These are phyloP conservation scores for Fusarium longipes DNA, from an alignment of 2,329 filamentous ascomycete genomes.

Conservation along the genomic window DNA sequence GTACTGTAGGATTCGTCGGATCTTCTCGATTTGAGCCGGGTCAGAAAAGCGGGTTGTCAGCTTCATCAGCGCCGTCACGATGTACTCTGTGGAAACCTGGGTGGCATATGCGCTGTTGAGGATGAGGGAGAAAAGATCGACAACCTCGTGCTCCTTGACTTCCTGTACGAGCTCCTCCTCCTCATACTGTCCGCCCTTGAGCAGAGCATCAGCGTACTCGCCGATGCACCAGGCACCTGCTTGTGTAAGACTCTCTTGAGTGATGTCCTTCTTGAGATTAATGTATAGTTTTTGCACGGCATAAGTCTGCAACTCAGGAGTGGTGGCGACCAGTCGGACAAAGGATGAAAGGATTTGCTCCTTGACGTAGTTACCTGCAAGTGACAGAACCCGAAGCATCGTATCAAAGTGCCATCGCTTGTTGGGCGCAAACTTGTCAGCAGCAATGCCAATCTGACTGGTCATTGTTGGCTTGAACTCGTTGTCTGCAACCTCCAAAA, in stretches of 20 bases:
- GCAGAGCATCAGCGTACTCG: constrained; percentile 92
- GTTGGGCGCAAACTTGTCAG: constrained; percentile 94
- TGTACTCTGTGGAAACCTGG: constrained; percentile 93
- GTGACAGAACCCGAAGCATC: constrained; percentile 90
- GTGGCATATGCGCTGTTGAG: constrained; percentile 94
- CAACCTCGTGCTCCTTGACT: constrained; percentile 88
- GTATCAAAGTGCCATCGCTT: constrained; percentile 99
- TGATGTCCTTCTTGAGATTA: constrained; percentile 94
- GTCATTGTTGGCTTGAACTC: constrained; percentile 99
- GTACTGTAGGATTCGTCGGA: constrained; percentile 79
- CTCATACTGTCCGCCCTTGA: constrained; percentile 90
- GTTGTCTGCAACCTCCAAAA: constrained; percentile 95
- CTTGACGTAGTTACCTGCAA: constrained; percentile 97
- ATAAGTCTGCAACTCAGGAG: constrained; percentile 93
- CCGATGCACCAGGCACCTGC: constrained; percentile 98
- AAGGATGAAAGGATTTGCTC: constrained; percentile 98
- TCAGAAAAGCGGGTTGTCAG: constrained; percentile 89
- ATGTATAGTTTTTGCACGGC: constrained; percentile 94
- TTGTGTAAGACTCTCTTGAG: constrained; percentile 93
- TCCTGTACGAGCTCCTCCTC: constrained; percentile 86
- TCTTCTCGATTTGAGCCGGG: constrained; percentile 83
- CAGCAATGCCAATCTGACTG: constrained; percentile 95
- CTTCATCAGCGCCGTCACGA: constrained; percentile 94
- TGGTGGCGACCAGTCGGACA: constrained; percentile 93
- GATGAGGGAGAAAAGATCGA: constrained; percentile 92